These are phyloP conservation scores for Lenwebbia sp. DNA, from an alignment of 345 rosid species.

Conservation along the genomic window DNA sequence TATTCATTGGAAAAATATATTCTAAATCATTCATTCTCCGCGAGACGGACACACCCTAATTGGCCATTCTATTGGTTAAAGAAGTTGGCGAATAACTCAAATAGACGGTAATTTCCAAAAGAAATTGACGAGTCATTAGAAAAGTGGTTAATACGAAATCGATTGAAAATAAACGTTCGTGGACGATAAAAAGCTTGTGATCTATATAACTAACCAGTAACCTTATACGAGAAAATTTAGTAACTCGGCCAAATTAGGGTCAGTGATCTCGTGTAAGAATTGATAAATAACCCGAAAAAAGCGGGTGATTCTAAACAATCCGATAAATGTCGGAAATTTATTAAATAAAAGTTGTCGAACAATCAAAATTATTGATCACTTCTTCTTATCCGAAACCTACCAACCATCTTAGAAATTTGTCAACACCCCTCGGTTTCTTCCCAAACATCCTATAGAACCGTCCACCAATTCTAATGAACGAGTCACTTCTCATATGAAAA, in stretches of 20 bases:
- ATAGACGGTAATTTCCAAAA: background rate
- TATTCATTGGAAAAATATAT: too few relatives aligned
- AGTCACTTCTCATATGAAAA: background rate
- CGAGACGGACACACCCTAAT: background rate
- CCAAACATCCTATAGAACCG: background rate
- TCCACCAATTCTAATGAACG: background rate
- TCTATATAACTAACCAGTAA: background rate
- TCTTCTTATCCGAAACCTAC: background rate
- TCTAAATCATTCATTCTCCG: too few relatives aligned
- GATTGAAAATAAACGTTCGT: background rate
- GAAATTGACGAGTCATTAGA: background rate
- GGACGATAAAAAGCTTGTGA: too few relatives aligned
- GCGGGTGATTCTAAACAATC: too few relatives aligned
- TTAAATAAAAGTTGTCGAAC: background rate
- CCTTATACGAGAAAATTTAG: background rate
- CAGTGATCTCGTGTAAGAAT: background rate
- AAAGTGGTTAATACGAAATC: background rate
- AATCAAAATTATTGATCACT: background rate
- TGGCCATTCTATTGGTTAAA: background rate
- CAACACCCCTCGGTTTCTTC: background rate
- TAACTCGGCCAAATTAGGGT: too few relatives aligned
- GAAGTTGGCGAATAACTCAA: background rate
- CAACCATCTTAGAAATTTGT: background rate
- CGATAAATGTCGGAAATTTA: background rate
- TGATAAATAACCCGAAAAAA: background rate